These are phyloP conservation scores for Cordyceps pruinosa DNA, from an alignment of 2,329 filamentous ascomycete genomes.

Conservation along the genomic window DNA sequence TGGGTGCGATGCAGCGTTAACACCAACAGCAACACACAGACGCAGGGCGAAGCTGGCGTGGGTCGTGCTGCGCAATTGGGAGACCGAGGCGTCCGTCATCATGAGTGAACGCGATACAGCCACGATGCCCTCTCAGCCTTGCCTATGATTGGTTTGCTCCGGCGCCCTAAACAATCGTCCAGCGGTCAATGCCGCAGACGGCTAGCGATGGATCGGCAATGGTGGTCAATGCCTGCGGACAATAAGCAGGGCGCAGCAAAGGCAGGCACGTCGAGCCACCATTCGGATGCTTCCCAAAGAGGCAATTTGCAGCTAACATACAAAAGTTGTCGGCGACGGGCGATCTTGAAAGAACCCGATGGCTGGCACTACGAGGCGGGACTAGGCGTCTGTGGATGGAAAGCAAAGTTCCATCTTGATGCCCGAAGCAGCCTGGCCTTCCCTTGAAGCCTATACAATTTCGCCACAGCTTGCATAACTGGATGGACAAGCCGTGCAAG, in stretches of 20 bases:
- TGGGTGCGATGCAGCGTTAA: neutral
- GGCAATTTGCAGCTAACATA: conserved; percentile 1
- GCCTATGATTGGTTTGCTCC: no score
- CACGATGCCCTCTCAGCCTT: no score
- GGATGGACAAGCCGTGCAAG: no score
- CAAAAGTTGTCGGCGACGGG: neutral
- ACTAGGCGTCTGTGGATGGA: neutral
- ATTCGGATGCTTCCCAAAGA: neutral
- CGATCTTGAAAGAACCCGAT: neutral
- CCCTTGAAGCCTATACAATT: no score
- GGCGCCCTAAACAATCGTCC: no score
- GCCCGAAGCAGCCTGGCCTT: no score
- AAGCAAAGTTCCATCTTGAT: neutral
- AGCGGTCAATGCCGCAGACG: neutral
- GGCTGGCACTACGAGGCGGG: neutral
- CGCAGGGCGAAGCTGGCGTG: neutral
- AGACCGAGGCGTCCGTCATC: neutral
- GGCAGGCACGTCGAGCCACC: neutral
- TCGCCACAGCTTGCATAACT: no score
- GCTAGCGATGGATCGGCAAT: neutral
- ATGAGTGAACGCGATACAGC: neutral
- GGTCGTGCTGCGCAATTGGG: neutral
- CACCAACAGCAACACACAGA: neutral
- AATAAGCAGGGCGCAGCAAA: conserved; percentile 2
- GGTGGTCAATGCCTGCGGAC: neutral